Conservation (phyloP, 345 rosid species). For the Salix exigua region DNA sequence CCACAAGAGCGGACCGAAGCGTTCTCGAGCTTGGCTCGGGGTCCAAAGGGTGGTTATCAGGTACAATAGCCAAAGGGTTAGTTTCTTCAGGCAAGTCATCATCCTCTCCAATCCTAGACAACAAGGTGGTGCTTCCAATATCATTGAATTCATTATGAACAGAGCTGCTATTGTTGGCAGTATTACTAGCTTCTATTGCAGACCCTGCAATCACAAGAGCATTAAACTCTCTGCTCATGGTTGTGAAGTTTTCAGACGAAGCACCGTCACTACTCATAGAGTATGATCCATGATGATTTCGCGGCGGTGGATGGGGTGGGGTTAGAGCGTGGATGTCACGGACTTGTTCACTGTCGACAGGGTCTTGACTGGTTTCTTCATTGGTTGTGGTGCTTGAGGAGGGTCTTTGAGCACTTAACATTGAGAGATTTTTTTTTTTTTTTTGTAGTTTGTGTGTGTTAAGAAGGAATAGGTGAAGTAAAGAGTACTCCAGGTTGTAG, state of each 20-base stretch:
- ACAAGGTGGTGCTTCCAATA: constrained; percentile 18
- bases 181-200: constrained; percentile 28
- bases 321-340: constrained; percentile 84
- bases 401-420: constrained; percentile 22
- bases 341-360: constrained; percentile 30
- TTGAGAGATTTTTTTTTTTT: neutral
- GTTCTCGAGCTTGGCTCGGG: constrained; percentile 19
- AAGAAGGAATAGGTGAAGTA: neutral
- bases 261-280: constrained; percentile 44
- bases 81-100: constrained; percentile 46
- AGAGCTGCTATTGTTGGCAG: constrained; percentile 14
- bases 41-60: constrained; percentile 41
- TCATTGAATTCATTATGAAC: constrained; percentile 16
- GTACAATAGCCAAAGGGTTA: constrained; percentile 86
- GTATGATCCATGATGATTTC: constrained; percentile 34
- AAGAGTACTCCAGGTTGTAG: neutral
- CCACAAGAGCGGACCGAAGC: constrained; percentile 14
- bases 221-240: constrained; percentile 90
- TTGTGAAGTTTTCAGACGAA: constrained; percentile 73
- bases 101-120: constrained; percentile 70
- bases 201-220: constrained; percentile 92
- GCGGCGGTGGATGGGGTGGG: constrained; percentile 48
- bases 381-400: constrained; percentile 17
- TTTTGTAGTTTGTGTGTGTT: neutral
- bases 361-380: constrained; percentile 17